Evolutionary conservation across 495 filamentous ascomycete genomes (phyloP).

Genomic region (Echria macrotheca): DNA sequence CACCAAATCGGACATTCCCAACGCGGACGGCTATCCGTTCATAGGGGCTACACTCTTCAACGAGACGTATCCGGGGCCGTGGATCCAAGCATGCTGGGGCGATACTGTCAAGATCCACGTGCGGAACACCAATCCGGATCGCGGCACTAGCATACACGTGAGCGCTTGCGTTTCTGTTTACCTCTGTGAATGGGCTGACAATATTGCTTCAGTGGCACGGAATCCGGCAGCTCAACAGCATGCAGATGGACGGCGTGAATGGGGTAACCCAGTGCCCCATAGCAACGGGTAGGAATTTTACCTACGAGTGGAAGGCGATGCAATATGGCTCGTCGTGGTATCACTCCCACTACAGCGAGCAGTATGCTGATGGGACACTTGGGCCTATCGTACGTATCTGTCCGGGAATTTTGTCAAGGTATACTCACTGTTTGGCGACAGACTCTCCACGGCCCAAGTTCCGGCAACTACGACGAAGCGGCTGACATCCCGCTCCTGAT

Average conservation of each 20-base stretch:
- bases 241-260: constrained; percentile 34
- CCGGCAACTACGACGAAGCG: constrained; percentile 38
- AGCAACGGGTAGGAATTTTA: constrained; percentile 30
- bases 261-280: constrained; percentile 43
- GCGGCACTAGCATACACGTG: constrained; percentile 1
- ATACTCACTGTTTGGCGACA: constrained; percentile 15
- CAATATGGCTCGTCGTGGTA: constrained; percentile 35
- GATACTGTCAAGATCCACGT: neutral
- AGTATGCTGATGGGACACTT: constrained; percentile 42
- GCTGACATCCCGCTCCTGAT: constrained; percentile 17
- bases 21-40: neutral
- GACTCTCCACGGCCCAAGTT: constrained; percentile 44
- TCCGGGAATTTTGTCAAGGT: neutral
- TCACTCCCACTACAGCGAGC: constrained; percentile 47
- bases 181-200: neutral
- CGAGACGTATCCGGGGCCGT: neutral
- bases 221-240: constrained; percentile 20
- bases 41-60: neutral
- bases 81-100: constrained; percentile 5
- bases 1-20: constrained; percentile 1
- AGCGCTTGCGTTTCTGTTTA: neutral
- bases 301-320: constrained; percentile 39
- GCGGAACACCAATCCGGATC: neutral
- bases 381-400: constrained; percentile 38
- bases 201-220: constrained; percentile 18